Conservation (phyloP, 2,329 filamentous ascomycete genomes). For the Fonsecaea erecta region DNA sequence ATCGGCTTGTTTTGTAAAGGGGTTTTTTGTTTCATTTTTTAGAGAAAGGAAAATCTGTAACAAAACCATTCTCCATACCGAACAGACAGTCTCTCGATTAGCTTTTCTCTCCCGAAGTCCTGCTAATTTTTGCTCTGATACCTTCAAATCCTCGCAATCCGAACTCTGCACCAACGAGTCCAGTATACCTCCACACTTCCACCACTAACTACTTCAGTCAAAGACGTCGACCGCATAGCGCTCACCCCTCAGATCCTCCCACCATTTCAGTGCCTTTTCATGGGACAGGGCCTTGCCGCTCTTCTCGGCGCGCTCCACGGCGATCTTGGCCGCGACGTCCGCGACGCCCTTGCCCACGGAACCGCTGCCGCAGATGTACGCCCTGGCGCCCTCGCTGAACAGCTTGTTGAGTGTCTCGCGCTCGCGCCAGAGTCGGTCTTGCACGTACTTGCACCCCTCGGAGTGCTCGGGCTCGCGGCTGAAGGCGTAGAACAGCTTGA, state of each 20-base stretch:
- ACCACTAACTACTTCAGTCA: slow-evolving; percentile 20
- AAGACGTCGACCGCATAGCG: slow-evolving; percentile 38
- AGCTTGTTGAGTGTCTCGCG: slow-evolving; percentile 51
- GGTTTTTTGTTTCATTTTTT: background rate
- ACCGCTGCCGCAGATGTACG: slow-evolving; percentile 69
- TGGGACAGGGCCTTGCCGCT: slow-evolving; percentile 45
- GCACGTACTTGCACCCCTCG: slow-evolving; percentile 58
- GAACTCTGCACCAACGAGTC: background rate
- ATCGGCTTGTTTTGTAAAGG: background rate
- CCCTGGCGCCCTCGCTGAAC: slow-evolving; percentile 57
- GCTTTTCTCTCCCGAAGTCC: background rate
- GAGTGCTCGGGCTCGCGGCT: slow-evolving; percentile 52
- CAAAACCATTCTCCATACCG: background rate
- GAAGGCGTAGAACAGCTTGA: slow-evolving; percentile 66
- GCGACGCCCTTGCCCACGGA: slow-evolving; percentile 57
- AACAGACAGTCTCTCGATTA: background rate
- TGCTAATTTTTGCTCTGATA: background rate
- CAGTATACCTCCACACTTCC: background rate
- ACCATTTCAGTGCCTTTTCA: slow-evolving; percentile 46
- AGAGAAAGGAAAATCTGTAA: background rate
- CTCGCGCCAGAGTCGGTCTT: slow-evolving; percentile 58
- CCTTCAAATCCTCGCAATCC: background rate
- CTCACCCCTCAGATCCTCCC: slow-evolving; percentile 32
- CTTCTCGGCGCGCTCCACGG: slow-evolving; percentile 37
- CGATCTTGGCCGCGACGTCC: slow-evolving; percentile 46